Percentiles rank a stretch among this genome's conserved stretches.
Evolutionary conservation across 2,329 filamentous ascomycete species (phyloP).

Genomic region (Stagonosporopsis cucurbitacearum): DNA sequence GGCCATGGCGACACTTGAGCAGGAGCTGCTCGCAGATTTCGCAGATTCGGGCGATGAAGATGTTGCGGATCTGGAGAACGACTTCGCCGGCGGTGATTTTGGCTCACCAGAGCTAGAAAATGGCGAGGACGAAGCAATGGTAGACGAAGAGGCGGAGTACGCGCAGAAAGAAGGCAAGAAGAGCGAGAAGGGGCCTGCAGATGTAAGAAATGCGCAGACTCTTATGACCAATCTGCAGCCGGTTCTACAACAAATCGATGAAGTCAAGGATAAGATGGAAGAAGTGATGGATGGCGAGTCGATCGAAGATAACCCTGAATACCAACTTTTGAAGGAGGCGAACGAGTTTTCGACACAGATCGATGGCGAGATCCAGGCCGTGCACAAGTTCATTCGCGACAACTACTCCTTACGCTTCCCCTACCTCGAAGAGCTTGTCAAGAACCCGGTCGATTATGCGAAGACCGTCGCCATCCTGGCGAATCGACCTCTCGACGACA

Average conservation of each 20-base stretch:
- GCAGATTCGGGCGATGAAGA: conserved; percentile 76
- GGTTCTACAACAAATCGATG: conserved; percentile 69
- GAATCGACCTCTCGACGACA: conserved; percentile 88
- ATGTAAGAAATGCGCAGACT: conserved; percentile 78
- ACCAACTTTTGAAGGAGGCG: conserved; percentile 84
- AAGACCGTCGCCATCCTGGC: conserved; percentile 93
- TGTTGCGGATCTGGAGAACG: conserved; percentile 42
- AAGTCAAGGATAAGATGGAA: conserved; percentile 69
- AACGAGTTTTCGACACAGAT: conserved; percentile 91
- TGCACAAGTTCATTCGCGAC: conserved; percentile 96
- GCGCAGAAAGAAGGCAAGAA: conserved; percentile 63
- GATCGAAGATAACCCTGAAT: conserved; percentile 91
- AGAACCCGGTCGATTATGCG: conserved; percentile 91
- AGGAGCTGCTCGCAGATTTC: conserved; percentile 91
- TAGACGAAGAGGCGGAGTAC: conserved; percentile 65
- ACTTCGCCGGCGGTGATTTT: conserved; percentile 46
- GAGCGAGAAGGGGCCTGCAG: conserved; percentile 71
- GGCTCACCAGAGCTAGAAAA: conserved; percentile 53
- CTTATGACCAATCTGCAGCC: conserved; percentile 84
- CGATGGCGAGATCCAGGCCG: conserved; percentile 87
- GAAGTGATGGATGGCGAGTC: conserved; percentile 73
- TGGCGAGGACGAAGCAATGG: conserved; percentile 66
- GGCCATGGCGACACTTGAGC: conserved; percentile 81
- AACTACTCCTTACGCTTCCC: conserved; percentile 95
- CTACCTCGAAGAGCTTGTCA: conserved; percentile 87